Evolutionary conservation across 208 protist genomes (phyloP), one percentile per base, ranked within the genome.

Genomic region (Acanthamoeba sp.): DNA sequence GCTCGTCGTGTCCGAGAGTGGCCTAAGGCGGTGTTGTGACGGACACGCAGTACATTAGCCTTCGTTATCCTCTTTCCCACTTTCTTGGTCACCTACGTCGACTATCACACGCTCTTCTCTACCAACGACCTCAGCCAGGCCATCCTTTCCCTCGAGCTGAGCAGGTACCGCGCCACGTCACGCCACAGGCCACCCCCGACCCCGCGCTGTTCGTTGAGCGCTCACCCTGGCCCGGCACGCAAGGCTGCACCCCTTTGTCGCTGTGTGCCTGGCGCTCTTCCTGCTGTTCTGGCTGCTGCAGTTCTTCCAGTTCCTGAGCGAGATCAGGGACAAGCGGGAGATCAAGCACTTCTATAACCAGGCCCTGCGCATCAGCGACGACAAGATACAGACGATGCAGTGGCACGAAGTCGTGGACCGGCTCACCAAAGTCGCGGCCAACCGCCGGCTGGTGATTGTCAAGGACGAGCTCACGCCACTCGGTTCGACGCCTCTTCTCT

Each of bases 251-350:
- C 62, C 59, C 27, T 84, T 93, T n/a, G 20, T 93, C 32, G 24
- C 40, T 22, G 40, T 95, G 34, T 95, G 34, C 34, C 10, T 84
- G 27, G 32, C 48, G 7, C 12, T 95, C 69, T 95, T 95, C 57
- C 29, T 76, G 24, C 45, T 95, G 18, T 95, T 85, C 71, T 91
- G 82, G 82, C 66, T 92, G 22, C 76, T 71, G 93, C 87, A 57
- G 84, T 42, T 95, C 5, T 14, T 87, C 24, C 62, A 91, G 52
- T 91, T 95, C 55, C 27, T 93, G 27, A 32, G n/a, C 32, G 80
- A 91, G 22, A 22, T 93, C 36, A 57, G 85, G 29, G 20, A 38
- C 32, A 57, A 92, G 4, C 84, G 88, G n/a, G 93, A 95, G 84
- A 91, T 95, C 16, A 32, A 76, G n/a, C 24, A 42, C n/a, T 93